Evolutionary conservation across 805 yeast genomes (phyloP), one percentile per base, ranked within the genome.

Genomic region (Kodamaea neixiangensis): DNA sequence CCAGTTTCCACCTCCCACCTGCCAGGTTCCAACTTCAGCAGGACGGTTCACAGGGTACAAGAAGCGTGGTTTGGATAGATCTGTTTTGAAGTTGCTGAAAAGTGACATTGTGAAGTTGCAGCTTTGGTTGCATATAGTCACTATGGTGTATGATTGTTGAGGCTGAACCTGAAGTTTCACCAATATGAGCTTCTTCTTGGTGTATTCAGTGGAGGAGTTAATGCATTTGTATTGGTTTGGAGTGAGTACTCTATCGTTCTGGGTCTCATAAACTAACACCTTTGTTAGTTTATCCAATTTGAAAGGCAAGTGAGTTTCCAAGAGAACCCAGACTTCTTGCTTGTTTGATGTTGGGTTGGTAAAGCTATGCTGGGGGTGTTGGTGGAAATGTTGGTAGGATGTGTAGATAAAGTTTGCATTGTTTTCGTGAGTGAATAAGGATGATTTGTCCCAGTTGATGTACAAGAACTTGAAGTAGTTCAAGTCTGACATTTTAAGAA

Each of bases 361-460:
- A 13, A 43, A 37, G 31, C 43, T 18, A 25, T 40, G 1, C 69
- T 56, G 0, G 50, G 25, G 54, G 80, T 82, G 5, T 47, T 33
- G 4, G 85, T 40, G 4, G 62, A 47, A 49, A 72, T 20, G 48
- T n/a, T 11, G n/a, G 31, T 13, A 43, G 7, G 37, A 15, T 13
- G 31, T 45, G 47, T 44, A 47, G 13, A 71, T 55, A 39, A 66
- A 73, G 13, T 61, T 64, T 44, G 57, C 50, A 7, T 62, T 48
- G 3, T 49, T 43, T 1, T 56, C 54, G 19, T 62, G 60, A 35
- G 56, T 55, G 49, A 62, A 66, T 11, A 60, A 48, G 5, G 34
- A 25, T 0, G 44, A 22, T 0, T 82, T 77, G 51, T 81, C 73
- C 93, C 96, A 87, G 61, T 84, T 87, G 37, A 89, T 51, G 61